Percentiles rank a stretch among this genome's conserved stretches.
Evolutionary conservation across 352 stramenopile species (phyloP).

Genomic region (Halophytophthora batemanensis): DNA sequence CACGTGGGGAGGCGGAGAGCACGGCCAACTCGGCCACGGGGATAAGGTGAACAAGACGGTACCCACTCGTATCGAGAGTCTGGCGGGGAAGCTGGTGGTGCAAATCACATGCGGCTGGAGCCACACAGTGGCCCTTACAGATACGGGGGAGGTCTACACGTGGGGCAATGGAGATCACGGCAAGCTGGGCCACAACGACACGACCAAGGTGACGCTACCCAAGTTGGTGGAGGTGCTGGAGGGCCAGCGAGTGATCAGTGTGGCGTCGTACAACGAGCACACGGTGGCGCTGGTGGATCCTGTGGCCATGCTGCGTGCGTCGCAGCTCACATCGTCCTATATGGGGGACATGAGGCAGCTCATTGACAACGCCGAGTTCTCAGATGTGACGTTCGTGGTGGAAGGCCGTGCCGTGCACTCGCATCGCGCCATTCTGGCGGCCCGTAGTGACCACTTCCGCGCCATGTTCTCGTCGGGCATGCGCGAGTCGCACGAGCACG

Average conservation of each 20-base stretch:
- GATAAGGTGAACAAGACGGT: constrained; percentile 96
- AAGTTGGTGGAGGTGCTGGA: constrained; percentile 91
- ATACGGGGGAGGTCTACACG: constrained; percentile 91
- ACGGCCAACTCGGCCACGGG: constrained; percentile 95
- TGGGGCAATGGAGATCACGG: constrained; percentile 93
- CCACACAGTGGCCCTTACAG: constrained; percentile 93
- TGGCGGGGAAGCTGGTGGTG: constrained; percentile 88
- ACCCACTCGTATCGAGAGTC: constrained; percentile 88
- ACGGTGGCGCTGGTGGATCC: constrained; percentile 91
- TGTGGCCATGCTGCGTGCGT: constrained; percentile 69
- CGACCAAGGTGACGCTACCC: constrained; percentile 93
- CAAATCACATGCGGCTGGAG: constrained; percentile 96
- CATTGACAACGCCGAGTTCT: constrained; percentile 90
- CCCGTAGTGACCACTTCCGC: constrained; percentile 93
- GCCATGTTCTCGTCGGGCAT: constrained; percentile 95
- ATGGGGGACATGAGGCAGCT: constrained; percentile 90
- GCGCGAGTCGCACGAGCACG: constrained; percentile 82
- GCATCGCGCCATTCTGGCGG: constrained; percentile 90
- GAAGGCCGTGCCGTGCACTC: constrained; percentile 82
- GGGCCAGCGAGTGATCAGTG: constrained; percentile 91
- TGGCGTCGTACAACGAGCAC: constrained; percentile 98
- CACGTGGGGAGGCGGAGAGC: constrained; percentile 89
- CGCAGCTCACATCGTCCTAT: constrained; percentile 82
- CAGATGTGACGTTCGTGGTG: constrained; percentile 87
- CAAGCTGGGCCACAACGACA: constrained; percentile 94